Base-by-base conservation (phyloP, 2,329 filamentous ascomycete genomes). In the Immersiporthe knoxdaviesiana region DNA sequence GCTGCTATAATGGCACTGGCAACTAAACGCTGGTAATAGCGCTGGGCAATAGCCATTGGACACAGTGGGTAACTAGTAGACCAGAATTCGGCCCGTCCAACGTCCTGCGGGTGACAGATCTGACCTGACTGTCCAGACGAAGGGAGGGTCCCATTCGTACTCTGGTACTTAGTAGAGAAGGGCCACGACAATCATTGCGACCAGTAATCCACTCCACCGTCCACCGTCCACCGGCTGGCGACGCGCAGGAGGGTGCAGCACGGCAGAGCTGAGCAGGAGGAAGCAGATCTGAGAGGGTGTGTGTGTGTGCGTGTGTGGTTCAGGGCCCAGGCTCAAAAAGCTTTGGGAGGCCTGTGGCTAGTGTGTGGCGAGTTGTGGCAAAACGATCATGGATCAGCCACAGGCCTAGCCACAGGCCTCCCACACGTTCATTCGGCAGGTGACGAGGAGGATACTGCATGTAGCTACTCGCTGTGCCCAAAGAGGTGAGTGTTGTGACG, bases 381-480 rank as follows among this genome's bases (percentile, higher is more conserved):
- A 68, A 61, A 39, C 16, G 30, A 58, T 50, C 61, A 70, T 66
- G 62, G n/a, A 65, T 47, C 54, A 70, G 68, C 68, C 68, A 70
- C 68, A 66, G 6, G 44, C 7, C 66, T 62, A 68, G 68, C 68
- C 68, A 70, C 68, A 70, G 68, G 68, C 68, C 68, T 70, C 68
- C 68, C 59, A 63, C 62, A 37, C n/a, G 18, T 37, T 63, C 8
- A 68, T 68, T 70, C 62, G 68, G 59, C 14, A 54, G 59, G 35
- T 30, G 62, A 27, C 18, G 35, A 27, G n/a, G 27, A 47, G n/a
- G n/a, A n/a, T n/a, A n/a, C n/a, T n/a, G n/a, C n/a, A n/a, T n/a
- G 21, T 47, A 11, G 4, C 11, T n/a, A n/a, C 18, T 47, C 41
- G 11, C 44, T n/a, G 18, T 12, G 6, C 37, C 37, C 37, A 39